phyloP scores from a whole-genome alignment of 108 stramenopile genomes.

The Cyclotella atomus region DNA sequence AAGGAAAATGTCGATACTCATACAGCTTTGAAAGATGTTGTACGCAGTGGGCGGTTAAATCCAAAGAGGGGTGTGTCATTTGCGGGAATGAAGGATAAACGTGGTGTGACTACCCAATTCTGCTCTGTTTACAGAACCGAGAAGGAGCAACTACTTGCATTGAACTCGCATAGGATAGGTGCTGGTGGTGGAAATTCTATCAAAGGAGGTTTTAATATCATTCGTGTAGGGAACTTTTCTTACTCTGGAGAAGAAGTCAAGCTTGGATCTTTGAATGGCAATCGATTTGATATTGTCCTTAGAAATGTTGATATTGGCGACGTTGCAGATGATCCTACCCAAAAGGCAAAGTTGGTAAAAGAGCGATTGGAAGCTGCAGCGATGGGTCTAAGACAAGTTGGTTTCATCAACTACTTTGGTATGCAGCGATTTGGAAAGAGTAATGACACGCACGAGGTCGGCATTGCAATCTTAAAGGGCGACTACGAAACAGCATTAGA shows the following conservation, averaged over 20 bases:
- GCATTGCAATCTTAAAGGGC: constrained; percentile 76
- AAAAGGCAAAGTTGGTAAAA: constrained; percentile 16
- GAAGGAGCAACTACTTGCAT: constrained; percentile 62
- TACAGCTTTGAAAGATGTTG: constrained; percentile 74
- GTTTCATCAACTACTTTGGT: constrained; percentile 96
- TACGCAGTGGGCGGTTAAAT: constrained; percentile 54
- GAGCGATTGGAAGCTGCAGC: constrained; percentile 61
- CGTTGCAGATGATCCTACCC: neutral
- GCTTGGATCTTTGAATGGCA: constrained; percentile 81
- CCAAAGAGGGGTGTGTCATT: constrained; percentile 57
- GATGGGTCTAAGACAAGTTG: constrained; percentile 51
- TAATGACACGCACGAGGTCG: constrained; percentile 83
- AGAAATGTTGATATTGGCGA: constrained; percentile 66
- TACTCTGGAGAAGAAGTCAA: constrained; percentile 71
- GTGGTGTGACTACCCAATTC: constrained; percentile 89
- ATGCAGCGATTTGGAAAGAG: constrained; percentile 94
- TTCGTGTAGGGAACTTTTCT: constrained; percentile 78
- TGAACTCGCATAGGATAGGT: constrained; percentile 41
- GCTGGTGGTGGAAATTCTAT: constrained; percentile 59
- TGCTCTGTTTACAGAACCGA: constrained; percentile 77
- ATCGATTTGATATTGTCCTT: constrained; percentile 89
- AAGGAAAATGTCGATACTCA: constrained; percentile 91
- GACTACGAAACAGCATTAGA: constrained; percentile 80
- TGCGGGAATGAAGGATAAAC: constrained; percentile 94
- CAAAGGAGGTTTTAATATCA: constrained; percentile 53